Evolutionary conservation across 805 yeast species (phyloP).

Genomic region (Candida xyloterini): DNA sequence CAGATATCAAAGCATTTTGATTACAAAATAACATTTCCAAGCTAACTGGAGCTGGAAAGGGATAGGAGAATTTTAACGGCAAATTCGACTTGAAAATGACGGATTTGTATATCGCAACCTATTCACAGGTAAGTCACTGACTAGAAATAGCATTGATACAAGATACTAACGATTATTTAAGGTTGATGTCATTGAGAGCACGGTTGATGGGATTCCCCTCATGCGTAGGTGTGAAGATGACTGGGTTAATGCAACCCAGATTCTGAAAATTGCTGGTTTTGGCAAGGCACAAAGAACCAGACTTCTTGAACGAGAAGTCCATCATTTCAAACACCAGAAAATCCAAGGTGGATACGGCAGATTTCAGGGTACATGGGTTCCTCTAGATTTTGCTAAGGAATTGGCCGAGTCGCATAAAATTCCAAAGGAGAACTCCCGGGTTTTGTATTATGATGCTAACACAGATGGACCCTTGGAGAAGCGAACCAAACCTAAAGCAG

Average conservation of each 20-base stretch:
- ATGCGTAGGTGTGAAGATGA: conserved; percentile 91
- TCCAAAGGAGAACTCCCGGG: conserved; percentile 47
- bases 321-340: conserved; percentile 62
- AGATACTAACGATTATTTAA: conserved; percentile 6
- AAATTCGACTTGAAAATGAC: conserved; percentile 13
- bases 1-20: neutral
- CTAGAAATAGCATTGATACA: neutral
- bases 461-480: conserved; percentile 43
- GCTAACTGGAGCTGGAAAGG: conserved; percentile 1
- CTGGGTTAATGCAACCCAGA: conserved; percentile 91
- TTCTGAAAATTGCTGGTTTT: conserved; percentile 71
- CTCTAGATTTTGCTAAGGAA: conserved; percentile 59
- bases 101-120: conserved; percentile 41
- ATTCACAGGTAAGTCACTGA: conserved; percentile 39
- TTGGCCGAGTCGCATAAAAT: conserved; percentile 53
- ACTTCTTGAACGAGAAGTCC: conserved; percentile 72
- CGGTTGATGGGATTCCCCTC: conserved; percentile 66
- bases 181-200: conserved; percentile 58
- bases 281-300: conserved; percentile 79
- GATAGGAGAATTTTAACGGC: conserved; percentile 1
- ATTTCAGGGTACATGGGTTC: conserved; percentile 87
- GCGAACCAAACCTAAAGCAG: conserved; percentile 33
- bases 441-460: conserved; percentile 52
- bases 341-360: conserved; percentile 85
- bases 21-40: neutral